These are phyloP conservation scores for Tuber melanosporum DNA, from an alignment of 495 filamentous ascomycete species.

Conservation along the genomic window DNA sequence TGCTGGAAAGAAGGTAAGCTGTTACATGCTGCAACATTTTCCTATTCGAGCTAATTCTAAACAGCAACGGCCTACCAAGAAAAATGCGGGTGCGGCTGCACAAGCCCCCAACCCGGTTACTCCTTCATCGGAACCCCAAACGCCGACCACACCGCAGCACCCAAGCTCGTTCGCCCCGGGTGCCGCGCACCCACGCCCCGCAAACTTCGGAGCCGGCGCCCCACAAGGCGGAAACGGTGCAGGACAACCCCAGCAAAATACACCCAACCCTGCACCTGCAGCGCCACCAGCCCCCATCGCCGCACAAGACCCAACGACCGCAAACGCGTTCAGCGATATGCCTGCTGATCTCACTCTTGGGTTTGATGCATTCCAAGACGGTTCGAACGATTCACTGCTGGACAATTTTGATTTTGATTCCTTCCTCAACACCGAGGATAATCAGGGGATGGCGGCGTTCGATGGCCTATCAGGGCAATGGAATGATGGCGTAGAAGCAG, in stretches of 20 bases:
- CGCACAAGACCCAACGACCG: slow-evolving; percentile 3
- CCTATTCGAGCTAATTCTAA: slow-evolving; percentile 55
- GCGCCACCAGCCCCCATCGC: slow-evolving; percentile 20
- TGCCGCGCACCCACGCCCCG: slow-evolving; percentile 48
- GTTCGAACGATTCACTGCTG: slow-evolving; percentile 64
- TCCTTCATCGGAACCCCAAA: slow-evolving; percentile 69
- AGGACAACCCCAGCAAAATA: slow-evolving; percentile 46
- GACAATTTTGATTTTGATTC: slow-evolving; percentile 95
- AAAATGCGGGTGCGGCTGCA: slow-evolving; percentile 62
- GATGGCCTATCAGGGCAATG: slow-evolving; percentile 48
- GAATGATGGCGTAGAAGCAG: slow-evolving; percentile 51
- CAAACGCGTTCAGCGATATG: slow-evolving; percentile 24
- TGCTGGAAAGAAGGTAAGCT: slow-evolving; percentile 66
- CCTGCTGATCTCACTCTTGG: slow-evolving; percentile 26
- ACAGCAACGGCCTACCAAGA: slow-evolving; percentile 59
- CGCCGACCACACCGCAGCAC: slow-evolving; percentile 79
- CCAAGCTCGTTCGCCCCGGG: slow-evolving; percentile 56
- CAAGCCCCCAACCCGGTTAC: slow-evolving; percentile 65
- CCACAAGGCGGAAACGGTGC: slow-evolving; percentile 49
- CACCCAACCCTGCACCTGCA: slow-evolving; percentile 46
- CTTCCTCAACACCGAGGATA: slow-evolving; percentile 66
- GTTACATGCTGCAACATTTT: slow-evolving; percentile 42
- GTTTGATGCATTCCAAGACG: slow-evolving; percentile 43
- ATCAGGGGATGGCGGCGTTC: slow-evolving; percentile 51
- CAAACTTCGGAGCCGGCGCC: slow-evolving; percentile 43